phyloP scores from a whole-genome alignment of 192 early-diverging fungal species.

The Coemansia sp. region DNA sequence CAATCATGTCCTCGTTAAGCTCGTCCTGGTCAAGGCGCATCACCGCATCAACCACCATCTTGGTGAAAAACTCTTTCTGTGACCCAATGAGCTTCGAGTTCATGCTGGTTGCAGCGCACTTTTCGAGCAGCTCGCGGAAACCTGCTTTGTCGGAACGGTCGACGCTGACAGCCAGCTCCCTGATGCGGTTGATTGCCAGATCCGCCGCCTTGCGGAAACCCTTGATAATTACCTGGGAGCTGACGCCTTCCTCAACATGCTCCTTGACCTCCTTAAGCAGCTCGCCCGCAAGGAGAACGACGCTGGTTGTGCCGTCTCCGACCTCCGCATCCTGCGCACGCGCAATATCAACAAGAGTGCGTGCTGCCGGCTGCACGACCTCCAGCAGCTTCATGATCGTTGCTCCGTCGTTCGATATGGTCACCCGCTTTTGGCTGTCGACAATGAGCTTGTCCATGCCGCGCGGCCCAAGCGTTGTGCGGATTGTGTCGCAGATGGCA shows the following conservation, averaged over 20 bases:
- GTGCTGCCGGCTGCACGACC: slow-evolving; percentile 97
- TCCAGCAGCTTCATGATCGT: slow-evolving; percentile 98
- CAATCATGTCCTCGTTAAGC: slow-evolving; percentile 95
- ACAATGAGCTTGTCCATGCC: slow-evolving; percentile 99
- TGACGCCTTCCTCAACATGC: slow-evolving; percentile 93
- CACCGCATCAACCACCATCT: slow-evolving; percentile 98
- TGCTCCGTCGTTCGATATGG: slow-evolving; percentile 98
- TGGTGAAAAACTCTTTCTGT: slow-evolving; percentile 96
- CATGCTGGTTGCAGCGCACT: slow-evolving; percentile 98
- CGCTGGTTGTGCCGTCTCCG: slow-evolving; percentile 98
- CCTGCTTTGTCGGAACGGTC: slow-evolving; percentile 78
- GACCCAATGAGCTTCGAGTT: slow-evolving; percentile 96
- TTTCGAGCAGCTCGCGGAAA: slow-evolving; percentile 87
- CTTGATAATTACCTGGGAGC: slow-evolving; percentile 92
- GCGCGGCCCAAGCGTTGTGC: slow-evolving; percentile 94
- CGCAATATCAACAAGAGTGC: slow-evolving; percentile 97
- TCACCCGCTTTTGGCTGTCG: slow-evolving; percentile 86
- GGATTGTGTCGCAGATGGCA: slow-evolving; percentile 92
- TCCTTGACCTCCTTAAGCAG: slow-evolving; percentile 92
- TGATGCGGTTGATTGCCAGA: slow-evolving; percentile 88
- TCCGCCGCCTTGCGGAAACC: slow-evolving; percentile 92
- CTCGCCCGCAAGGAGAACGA: slow-evolving; percentile 95
- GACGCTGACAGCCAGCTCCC: slow-evolving; percentile 86
- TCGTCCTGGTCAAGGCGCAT: slow-evolving; percentile 93
- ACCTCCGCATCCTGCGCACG: slow-evolving; percentile 98